Evolutionary conservation across 2,329 filamentous ascomycete genomes (phyloP), one percentile per base, ranked within the genome.

Genomic region (Aureobasidium uvarum): DNA sequence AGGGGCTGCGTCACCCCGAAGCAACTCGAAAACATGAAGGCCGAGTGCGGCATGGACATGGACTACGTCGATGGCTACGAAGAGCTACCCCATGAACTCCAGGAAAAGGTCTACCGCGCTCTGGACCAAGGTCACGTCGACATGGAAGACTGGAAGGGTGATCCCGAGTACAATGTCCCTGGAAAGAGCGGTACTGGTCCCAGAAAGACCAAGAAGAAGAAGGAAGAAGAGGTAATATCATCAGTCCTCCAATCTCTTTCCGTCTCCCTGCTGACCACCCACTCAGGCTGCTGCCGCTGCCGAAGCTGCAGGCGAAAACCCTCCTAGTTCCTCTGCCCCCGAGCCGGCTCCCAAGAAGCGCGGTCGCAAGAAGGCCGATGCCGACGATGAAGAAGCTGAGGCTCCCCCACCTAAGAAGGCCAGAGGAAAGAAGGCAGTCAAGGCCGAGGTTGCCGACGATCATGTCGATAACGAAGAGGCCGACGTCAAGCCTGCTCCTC

Each of bases 1-100:
- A 96, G 93, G 93, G 93, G 94, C 36, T 98, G 94, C 72, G 86
- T 93, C 41, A 96, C 92, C 18, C 92, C 92, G 25, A 81, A 83
- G 64, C 86, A 91, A 72, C 79, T 97, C 66, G 72, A 80, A 65
- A 88, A 90, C 68, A 77, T 92, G 55, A 84, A 87, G 66, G 81
- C 87, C 6, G 75, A 80, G 8, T 82, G 87, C 68, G 79, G 78
- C 6, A 78, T 77, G 23, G 84, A 92, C 67, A 85, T 85, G 71
- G 85, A 90, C 51, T 77, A 84, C 67, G 81, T 97, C 65, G 91
- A 96, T 74, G 92, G 91, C 66, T 96, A 85, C 69, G 91, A 96
- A 25, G 91, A 95, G 68, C 77, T 96, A 3, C 79, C 87, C 43
- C 78, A 82, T 0, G 88, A 91, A 1, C 71, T 86, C 1, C 86